Evolutionary conservation across 495 filamentous ascomycete species (phyloP), one percentile per base, ranked within the genome.

Genomic region (Pyrenula massariospora): DNA sequence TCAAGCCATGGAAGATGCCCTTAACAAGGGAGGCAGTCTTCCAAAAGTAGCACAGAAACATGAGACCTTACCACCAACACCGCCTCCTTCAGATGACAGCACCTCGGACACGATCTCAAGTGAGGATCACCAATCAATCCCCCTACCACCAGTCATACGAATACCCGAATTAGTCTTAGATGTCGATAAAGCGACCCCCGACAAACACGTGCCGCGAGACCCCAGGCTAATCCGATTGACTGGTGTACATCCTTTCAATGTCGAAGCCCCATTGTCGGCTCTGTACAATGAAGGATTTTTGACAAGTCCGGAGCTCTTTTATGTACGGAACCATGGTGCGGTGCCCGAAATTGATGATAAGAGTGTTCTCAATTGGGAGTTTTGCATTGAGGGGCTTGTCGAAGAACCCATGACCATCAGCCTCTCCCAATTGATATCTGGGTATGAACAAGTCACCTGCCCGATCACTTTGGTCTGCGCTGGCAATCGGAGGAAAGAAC

Each of bases 391-490:
- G 73, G 91, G 92, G 19, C 69, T 97, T 54, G 91, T 96, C 0
- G 80, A 89, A 56, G 81, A 83, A 12, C 91, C 91, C 0, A 59
- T 95, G n/a, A 83, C 65, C 22, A 70, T 96, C 48, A 85, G 75
- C 20, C 74, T 96, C 52, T 74, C 79, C n/a, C 80, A 95, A 42
- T 80, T 97, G 1, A 66, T 95, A 2, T 67, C 71, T 5, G 78
- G 89, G 2, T 95, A 85, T 62, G 86, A 93, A 55, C 87, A 95
- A 65, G 80, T 91, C 20, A 96, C 91, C 10, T 84, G 85, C 25
- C 92, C 92, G 0, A 75, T 96, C 62, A 96, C 92, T 0, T 77
- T 97, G 0, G 92, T 96, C 42, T 97, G 92, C 68, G 92, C 92
- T 12, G 92, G 92, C 0, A 97, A 97, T 64, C 75, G 92, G 57